phyloP scores from a whole-genome alignment of 345 rosid species.

The Euclidium syriacum region DNA sequence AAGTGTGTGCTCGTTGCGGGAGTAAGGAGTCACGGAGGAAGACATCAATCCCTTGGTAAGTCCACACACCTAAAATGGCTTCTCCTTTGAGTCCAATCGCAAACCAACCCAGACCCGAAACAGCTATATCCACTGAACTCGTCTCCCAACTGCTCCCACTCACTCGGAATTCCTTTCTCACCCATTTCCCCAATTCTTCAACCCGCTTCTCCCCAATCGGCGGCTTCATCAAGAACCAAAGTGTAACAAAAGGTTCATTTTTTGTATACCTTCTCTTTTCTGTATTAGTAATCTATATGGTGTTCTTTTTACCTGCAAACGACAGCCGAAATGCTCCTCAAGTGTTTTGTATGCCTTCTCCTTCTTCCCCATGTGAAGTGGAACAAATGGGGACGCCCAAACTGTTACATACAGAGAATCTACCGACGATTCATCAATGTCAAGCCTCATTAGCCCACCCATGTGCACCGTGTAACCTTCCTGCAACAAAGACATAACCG shows the following conservation, averaged over 20 bases:
- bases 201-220: constrained; percentile 78
- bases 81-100: constrained; percentile 76
- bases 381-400: constrained; percentile 88
- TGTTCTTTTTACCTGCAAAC: constrained; percentile 59
- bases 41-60: constrained; percentile 72
- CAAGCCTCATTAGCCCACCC: constrained; percentile 90
- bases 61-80: constrained; percentile 76
- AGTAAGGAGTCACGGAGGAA: constrained; percentile 63
- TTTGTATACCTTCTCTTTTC: no score
- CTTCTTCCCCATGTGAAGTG: constrained; percentile 92
- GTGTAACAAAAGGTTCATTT: constrained; percentile 17
- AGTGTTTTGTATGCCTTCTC: constrained; percentile 57
- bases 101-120: constrained; percentile 92
- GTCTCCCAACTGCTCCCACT: constrained; percentile 72
- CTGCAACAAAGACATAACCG: constrained; percentile 47
- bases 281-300: not conserved
- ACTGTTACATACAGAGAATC: constrained; percentile 82
- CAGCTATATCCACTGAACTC: constrained; percentile 74
- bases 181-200: constrained; percentile 79
- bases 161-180: constrained; percentile 55
- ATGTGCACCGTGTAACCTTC: constrained; percentile 71
- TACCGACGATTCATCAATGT: constrained; percentile 59
- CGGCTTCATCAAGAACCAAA: constrained; percentile 42
- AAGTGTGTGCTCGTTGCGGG: constrained; percentile 57
- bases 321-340: constrained; percentile 73